Base-by-base conservation (phyloP, 2,329 filamentous ascomycete species). In the Alternaria sp. region DNA sequence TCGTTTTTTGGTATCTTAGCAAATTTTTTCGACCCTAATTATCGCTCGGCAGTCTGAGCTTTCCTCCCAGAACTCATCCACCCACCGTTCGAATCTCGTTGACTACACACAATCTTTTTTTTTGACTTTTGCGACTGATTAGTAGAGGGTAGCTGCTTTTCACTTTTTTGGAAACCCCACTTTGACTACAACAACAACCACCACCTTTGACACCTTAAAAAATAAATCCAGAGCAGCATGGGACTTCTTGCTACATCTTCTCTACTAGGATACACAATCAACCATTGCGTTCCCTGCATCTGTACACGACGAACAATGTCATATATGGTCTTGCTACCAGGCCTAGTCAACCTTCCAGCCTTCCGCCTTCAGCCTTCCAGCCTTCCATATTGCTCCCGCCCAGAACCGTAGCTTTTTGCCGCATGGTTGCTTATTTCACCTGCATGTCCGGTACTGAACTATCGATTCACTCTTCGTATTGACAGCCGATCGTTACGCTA, bases 381-480 rank as follows among this genome's bases (percentile, higher is more conserved):
- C 54, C 31, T 51, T 52, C 4, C 36, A 66, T 64, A 66, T 64
- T 63, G 58, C 64, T 63, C 57, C 54, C 50, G 17, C 42, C 17
- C 39, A 49, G 40, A 36, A 39, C 14, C 51, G 26, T 23, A 46
- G 40, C 24, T 31, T 49, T 28, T 44, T n/a, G 40, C 49, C 24
- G 40, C 45, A 37, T 17, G 29, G 17, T 34, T 45, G 36, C 53
- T 54, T 46, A 36, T 59, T 48, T 49, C 36, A 51, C 51, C 31
- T 56, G 54, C 48, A 56, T 13, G 24, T 51, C 26, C 39, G 40
- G 45, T 52, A 51, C 26, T 48, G 56, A 56, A 55, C 33, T 66
- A 65, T 61, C 34, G 60, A 62, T 34, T 62, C 2, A 24, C 31
- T n/a, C 44, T 23, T 44, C 52, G 45, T 61, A 64, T 45, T 41